phyloP scores from a whole-genome alignment of 2,329 filamentous ascomycete genomes.

The Diplocarpon mali region DNA sequence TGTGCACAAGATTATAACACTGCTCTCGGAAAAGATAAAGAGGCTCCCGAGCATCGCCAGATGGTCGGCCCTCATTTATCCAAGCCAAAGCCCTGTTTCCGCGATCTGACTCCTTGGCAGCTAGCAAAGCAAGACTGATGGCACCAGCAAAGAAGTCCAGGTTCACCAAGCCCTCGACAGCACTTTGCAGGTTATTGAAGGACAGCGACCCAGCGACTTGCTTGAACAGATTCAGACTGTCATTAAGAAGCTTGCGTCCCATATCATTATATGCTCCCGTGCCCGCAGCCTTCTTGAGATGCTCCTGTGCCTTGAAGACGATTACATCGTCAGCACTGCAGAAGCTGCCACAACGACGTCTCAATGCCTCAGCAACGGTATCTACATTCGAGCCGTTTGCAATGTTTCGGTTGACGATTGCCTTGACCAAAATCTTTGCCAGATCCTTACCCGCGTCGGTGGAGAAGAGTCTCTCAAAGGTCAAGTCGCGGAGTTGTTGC shows the following conservation, averaged over 20 bases:
- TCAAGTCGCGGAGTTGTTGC: slow-evolving; percentile 62
- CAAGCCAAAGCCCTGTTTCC: slow-evolving; percentile 77
- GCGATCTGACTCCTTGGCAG: slow-evolving; percentile 75
- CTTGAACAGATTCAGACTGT: slow-evolving; percentile 80
- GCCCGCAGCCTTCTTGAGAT: slow-evolving; percentile 79
- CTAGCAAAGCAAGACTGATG: slow-evolving; percentile 73
- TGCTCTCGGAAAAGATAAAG: slow-evolving; percentile 61
- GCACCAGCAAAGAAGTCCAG: slow-evolving; percentile 90
- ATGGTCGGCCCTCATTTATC: slow-evolving; percentile 73
- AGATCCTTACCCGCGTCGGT: slow-evolving; percentile 70
- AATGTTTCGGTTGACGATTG: slow-evolving; percentile 96
- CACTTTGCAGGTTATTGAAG: slow-evolving; percentile 66
- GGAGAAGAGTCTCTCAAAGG: slow-evolving; percentile 81
- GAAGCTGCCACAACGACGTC: slow-evolving; percentile 89
- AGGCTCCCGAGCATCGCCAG: slow-evolving; percentile 55
- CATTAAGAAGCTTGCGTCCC: slow-evolving; percentile 70
- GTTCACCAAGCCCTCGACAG: slow-evolving; percentile 66
- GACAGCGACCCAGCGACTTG: slow-evolving; percentile 78
- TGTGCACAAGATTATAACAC: slow-evolving; percentile 82
- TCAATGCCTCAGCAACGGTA: slow-evolving; percentile 88
- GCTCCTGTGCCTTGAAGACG: slow-evolving; percentile 96
- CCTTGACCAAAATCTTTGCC: slow-evolving; percentile 89
- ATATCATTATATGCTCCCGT: slow-evolving; percentile 63
- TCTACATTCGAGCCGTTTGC: slow-evolving; percentile 95
- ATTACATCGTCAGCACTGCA: slow-evolving; percentile 95